A percentile compares a stretch with the other conserved stretches of the same genome.
These are phyloP conservation scores for Cyclocybe aegerita DNA, from an alignment of 768 basidiomycete genomes.

Conservation along the genomic window DNA sequence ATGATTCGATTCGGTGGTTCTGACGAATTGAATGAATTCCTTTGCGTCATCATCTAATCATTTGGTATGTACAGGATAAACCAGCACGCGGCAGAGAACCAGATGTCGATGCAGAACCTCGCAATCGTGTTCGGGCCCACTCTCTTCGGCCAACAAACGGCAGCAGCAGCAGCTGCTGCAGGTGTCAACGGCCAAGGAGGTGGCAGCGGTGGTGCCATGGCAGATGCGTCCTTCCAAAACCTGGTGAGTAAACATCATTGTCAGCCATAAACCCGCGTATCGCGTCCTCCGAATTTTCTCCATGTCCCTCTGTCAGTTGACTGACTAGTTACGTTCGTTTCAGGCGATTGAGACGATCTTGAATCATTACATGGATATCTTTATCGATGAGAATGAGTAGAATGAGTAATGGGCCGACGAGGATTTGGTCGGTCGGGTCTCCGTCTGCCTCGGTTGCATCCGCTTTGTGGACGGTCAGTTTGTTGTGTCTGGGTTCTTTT, in stretches of 20 bases:
- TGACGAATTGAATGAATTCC: neutral
- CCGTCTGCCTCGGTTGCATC: neutral
- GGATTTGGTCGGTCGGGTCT: too few species aligned
- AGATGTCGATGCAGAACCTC: conserved; percentile 91
- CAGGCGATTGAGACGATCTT: conserved; percentile 96
- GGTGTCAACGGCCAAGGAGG: conserved; percentile 16
- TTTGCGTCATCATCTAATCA: neutral
- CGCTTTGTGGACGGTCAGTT: neutral
- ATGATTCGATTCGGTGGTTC: too few species aligned
- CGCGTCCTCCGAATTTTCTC: conserved; percentile 13
- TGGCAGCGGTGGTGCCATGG: conserved; percentile 57
- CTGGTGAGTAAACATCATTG: conserved; percentile 37
- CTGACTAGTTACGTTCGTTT: conserved; percentile 3
- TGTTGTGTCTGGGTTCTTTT: neutral
- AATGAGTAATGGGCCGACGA: conserved; percentile 22
- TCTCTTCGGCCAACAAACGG: conserved; percentile 75
- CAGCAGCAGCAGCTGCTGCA: conserved; percentile 21
- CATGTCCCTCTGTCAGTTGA: conserved; percentile 3
- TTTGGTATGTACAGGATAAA: conserved; percentile 55
- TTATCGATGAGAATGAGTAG: conserved; percentile 79
- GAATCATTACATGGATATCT: conserved; percentile 93
- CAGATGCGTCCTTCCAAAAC: conserved; percentile 72
- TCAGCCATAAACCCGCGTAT: too few species aligned
- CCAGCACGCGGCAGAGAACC: conserved; percentile 74
- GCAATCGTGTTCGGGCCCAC: conserved; percentile 99